Evolutionary conservation across 2,329 filamentous ascomycete genomes (phyloP).

Genomic region (Cercospora canescens): DNA sequence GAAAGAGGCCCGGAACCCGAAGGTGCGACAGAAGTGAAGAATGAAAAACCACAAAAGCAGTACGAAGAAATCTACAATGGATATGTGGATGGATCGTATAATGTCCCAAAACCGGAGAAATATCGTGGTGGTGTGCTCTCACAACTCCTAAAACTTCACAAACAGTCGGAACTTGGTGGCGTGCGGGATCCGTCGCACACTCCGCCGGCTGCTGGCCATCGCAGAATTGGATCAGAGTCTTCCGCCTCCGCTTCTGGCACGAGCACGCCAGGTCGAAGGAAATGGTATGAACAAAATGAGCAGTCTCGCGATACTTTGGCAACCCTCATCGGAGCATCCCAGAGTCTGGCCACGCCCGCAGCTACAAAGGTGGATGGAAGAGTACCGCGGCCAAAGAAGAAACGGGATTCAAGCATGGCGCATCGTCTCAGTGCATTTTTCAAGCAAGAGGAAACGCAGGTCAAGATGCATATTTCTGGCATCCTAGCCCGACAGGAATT

Average conservation of each 20-base stretch:
- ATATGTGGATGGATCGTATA: conserved; percentile 40
- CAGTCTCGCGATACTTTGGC: conserved; percentile 16
- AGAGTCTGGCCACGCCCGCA: conserved; percentile 42
- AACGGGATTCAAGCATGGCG: conserved; percentile 32
- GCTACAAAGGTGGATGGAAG: conserved; percentile 40
- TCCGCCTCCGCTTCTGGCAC: conserved; percentile 34
- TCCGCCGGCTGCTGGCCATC: conserved; percentile 32
- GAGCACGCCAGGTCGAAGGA: conserved; percentile 21
- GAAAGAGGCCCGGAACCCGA: not conserved
- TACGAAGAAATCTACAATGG: conserved; percentile 15
- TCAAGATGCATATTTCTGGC: conserved; percentile 61
- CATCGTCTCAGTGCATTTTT: conserved; percentile 36
- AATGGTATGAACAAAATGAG: conserved; percentile 24
- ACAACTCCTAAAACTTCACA: conserved; percentile 69
- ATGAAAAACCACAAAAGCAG: conserved; percentile 7
- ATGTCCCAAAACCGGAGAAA: conserved; percentile 65
- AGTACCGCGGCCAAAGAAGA: conserved; percentile 33
- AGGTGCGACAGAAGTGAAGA: not conserved
- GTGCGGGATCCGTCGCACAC: conserved; percentile 8
- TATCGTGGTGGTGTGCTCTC: conserved; percentile 74
- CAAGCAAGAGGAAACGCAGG: conserved; percentile 55
- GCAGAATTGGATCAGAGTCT: conserved; percentile 34
- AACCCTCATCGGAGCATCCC: conserved; percentile 45
- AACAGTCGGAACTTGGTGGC: conserved; percentile 33
- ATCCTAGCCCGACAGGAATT: conserved; percentile 82